Base-by-base conservation (phyloP, 176 grass and related monocot species). In the Bothriochloa decipiens region DNA sequence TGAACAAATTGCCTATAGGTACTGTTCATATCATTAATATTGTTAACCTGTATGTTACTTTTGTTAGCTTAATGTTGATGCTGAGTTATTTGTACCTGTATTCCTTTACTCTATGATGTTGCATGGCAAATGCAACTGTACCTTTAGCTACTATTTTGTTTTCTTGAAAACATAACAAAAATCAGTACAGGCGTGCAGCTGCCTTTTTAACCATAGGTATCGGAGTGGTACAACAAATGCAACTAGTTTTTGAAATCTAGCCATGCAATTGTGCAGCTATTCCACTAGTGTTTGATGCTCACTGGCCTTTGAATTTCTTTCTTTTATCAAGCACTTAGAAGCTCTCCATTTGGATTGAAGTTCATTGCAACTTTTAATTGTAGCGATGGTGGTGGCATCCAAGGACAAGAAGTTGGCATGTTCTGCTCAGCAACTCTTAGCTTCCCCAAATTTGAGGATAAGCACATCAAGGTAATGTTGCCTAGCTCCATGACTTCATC, bases 311-410 rank as follows among this genome's bases (percentile, higher is more conserved):
- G 45, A 0, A 43, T 72, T 20, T 72, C 10, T 28, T 76, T 22
- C 22, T 58, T 73, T 64, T 39, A 7, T 40, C 13, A 64, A 73
- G 23, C 20, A 74, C 37, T 14, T 45, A 45, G 57, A 33, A 63
- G 33, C 18, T 81, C 1, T 39, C 40, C 64, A 8, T 89, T 61
- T 52, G n/a, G 36, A 58, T 18, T 28, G 5, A 82, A 57, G 16
- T 17, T 22, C n/a, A 36, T 72, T 33, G 64, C 5, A 84, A 85
- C 29, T 78, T 90, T 28, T 27, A 32, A 76, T 70, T 88, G 46
- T 80, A 98, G 95, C 95, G 67, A 98, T 98, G 95, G 95, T 95
- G 53, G 95, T 90, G 29, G 95, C 95, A 81, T 95, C 95, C 10
- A 98, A 98, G 80, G 95, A 98, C 57, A 98, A 88, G 77, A 98